Conservation (phyloP, 2,329 filamentous ascomycete species). For the Sporothrix luriei region DNA sequence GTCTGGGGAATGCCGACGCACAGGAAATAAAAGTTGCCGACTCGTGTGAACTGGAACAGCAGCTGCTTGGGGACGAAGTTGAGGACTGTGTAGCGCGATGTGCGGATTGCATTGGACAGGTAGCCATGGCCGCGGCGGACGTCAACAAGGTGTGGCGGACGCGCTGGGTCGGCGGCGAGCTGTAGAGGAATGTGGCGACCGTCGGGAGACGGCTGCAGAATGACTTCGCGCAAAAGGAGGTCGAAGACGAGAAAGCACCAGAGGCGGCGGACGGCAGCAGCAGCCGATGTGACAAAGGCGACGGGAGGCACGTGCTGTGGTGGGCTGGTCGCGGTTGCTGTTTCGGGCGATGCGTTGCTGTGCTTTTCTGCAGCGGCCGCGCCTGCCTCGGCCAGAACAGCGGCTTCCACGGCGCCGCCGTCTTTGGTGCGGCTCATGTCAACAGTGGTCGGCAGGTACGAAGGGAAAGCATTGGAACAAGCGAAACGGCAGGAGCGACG, state of each 20-base stretch:
- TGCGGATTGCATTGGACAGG: constrained; percentile 69
- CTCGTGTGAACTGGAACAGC: constrained; percentile 80
- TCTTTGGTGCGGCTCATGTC: constrained; percentile 26
- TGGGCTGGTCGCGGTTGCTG: constrained; percentile 13
- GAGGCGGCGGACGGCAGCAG: constrained; percentile 33
- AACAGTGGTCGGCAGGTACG: background rate
- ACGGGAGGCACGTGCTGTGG: constrained; percentile 6
- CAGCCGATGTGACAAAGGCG: background rate
- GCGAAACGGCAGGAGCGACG: background rate
- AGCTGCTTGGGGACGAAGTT: constrained; percentile 85
- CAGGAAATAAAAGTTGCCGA: constrained; percentile 87
- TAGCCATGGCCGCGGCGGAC: constrained; percentile 56
- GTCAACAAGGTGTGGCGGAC: constrained; percentile 47
- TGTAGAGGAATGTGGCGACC: constrained; percentile 42
- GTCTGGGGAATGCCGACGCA: constrained; percentile 82
- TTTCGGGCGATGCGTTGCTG: background rate
- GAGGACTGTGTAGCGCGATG: constrained; percentile 79
- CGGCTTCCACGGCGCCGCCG: constrained; percentile 3
- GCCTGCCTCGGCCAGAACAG: constrained; percentile 16
- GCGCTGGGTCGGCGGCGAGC: constrained; percentile 43
- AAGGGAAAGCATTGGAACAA: constrained; percentile 2
- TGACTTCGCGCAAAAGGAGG: constrained; percentile 40
- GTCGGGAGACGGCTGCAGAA: constrained; percentile 38
- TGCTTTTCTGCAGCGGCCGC: background rate
- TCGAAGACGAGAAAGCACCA: constrained; percentile 50